Base-by-base conservation (phyloP, 2,329 filamentous ascomycete species). In the Scedosporium boydii region DNA sequence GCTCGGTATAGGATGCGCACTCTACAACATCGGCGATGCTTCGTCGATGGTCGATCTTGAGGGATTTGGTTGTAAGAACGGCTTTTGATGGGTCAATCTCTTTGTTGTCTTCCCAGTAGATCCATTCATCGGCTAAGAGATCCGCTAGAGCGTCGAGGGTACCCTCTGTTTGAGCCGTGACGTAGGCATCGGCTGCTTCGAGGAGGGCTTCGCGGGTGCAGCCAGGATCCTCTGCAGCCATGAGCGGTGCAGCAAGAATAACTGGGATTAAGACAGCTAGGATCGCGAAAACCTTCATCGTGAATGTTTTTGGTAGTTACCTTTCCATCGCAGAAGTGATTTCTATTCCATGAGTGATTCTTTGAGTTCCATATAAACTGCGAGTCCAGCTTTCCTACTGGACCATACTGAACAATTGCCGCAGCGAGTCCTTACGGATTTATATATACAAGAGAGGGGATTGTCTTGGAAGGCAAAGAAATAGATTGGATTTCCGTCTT, bases 81-180 rank as follows among this genome's bases (percentile, higher is more conserved):
- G 70, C 70, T 23, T 68, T 66, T 3, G 63, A 56, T 44, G 73
- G 62, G 59, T 70, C 65, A 44, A 64, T 65, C 26, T 66, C 61
- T 29, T 67, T 65, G 66, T 72, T 72, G 65, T 75, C 74, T 62
- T 75, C 71, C 53, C 21, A 75, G 65, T 79, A 78, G 4, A 73
- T 67, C 83, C 83, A 86, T 42, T 64, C 65, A 2, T 67, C 18
- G 23, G 77, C 77, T 3, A 83, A 73, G 4, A 72, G 63, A 42
- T 64, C 68, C 23, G 59, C 44, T 57, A 61, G 51, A 9, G 60
- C 10, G 7, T 61, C 60, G 12, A 61, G 53, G n/a, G 48, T 27
- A 29, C 60, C 60, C 2, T 16, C 53, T 2, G 60, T 23, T 34
- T 61, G 60, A 5, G 60, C 60, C 4, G 48, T 51, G 60, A 61